Base-by-base conservation (phyloP, 805 yeast genomes). In the Yarrowia sp. region DNA sequence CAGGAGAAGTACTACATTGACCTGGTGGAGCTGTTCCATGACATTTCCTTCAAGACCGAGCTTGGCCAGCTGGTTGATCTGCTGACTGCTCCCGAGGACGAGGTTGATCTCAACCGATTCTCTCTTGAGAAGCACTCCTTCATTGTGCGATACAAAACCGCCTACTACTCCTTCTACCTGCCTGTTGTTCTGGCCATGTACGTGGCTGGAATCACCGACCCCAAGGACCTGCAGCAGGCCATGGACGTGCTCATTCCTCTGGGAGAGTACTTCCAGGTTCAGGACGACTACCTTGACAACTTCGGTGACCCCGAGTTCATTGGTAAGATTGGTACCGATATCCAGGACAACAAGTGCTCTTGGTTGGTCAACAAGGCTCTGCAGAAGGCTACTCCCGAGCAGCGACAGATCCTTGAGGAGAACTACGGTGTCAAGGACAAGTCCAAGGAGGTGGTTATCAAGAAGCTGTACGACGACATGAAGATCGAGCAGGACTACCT, bases 271-370 rank as follows among this genome's bases (percentile, higher is more conserved):
- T 95, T 95, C 87, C 99, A 95, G 81, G 90, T 95, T 71, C 99
- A 95, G 80, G 99, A 95, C 75, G 99, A 95, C 77, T 95, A 82
- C 80, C 84, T 95, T 70, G 99, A 95, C 78, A 90, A 97, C 77
- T 95, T 90, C 74, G 99, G 99, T 69, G 91, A 93, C 71, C 97
- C 99, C 46, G 96, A 90, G 74, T 91, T 93, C 73, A 95, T 92
- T 74, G 99, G 99, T 68, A 95, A 95, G 82, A 91, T 95, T 71
- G 99, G 99, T 70, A 95, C 99, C 67, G 99, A 95, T 76, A 95
- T 95, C 74, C 89, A 89, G 80, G 99, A 95, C 79, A 95, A 95
- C 85, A 95, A 95, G 79, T 95, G 99, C 78, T 89, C 97, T 48
- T 95, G 99, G 99, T 86, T 95, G 65, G 84, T 95, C 72, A 95